phyloP scores from a whole-genome alignment of 306 rosid species.

The Acmispon strigosus region DNA sequence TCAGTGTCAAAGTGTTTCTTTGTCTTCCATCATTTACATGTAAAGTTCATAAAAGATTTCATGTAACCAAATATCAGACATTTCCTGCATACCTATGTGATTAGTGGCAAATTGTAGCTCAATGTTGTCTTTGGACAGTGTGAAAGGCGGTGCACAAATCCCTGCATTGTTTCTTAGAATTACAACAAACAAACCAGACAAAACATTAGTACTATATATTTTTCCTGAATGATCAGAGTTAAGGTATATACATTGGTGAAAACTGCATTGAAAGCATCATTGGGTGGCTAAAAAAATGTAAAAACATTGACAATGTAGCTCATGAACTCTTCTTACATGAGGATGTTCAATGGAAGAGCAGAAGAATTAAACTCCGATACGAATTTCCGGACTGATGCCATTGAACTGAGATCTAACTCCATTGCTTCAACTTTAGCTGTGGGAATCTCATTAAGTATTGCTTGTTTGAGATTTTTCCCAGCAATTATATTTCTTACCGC shows the following conservation, averaged over 20 bases:
- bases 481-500: constrained; percentile 60
- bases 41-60: not conserved
- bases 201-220: constrained; percentile 5
- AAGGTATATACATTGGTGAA: not conserved
- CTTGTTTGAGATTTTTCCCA: constrained; percentile 40
- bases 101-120: constrained; percentile 89
- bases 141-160: constrained; percentile 58
- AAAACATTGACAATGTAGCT: not conserved
- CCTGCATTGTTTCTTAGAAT: constrained; percentile 87
- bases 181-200: constrained; percentile 15
- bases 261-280: not conserved
- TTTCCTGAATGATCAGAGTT: not conserved
- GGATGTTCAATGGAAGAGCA: constrained; percentile 60
- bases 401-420: constrained; percentile 78
- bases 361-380: constrained; percentile 50
- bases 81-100: constrained; percentile 48
- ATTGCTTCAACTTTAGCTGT: constrained; percentile 65
- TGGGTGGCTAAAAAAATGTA: not conserved
- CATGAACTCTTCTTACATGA: constrained; percentile 50
- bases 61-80: not conserved
- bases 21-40: not conserved
- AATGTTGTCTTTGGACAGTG: constrained; percentile 64
- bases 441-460: constrained; percentile 58
- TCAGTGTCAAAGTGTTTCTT: not conserved
- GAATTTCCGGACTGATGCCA: constrained; percentile 59